phyloP scores from a whole-genome alignment of 176 grass and related monocot species.

The Zizania latifolia region DNA sequence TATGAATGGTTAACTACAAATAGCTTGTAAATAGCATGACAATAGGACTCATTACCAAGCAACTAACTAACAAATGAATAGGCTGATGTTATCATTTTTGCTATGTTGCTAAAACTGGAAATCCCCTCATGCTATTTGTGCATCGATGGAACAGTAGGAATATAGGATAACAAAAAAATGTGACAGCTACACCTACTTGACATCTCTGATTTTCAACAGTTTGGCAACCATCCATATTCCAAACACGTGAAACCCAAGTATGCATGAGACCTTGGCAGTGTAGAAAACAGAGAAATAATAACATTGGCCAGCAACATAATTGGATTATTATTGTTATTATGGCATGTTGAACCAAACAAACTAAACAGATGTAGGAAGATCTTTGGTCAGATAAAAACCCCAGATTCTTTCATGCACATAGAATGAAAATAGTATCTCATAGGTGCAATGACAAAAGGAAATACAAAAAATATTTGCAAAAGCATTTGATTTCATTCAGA shows the following conservation, averaged over 20 bases:
- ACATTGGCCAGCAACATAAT: background rate
- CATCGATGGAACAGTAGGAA: background rate
- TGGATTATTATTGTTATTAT: background rate
- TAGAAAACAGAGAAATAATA: background rate
- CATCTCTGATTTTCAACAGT: background rate
- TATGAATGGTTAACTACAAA: background rate
- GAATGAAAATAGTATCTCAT: background rate
- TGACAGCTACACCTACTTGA: background rate
- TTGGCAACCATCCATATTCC: background rate
- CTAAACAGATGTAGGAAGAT: background rate
- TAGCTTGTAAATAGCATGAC: background rate
- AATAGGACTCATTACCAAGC: background rate
- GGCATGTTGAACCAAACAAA: background rate
- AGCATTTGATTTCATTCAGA: background rate
- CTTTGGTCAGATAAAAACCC: background rate
- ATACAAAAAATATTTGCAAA: background rate
- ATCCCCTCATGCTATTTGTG: background rate
- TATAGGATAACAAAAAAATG: background rate
- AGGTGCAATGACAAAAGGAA: background rate
- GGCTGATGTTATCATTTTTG: background rate
- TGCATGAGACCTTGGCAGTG: background rate
- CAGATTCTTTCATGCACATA: background rate
- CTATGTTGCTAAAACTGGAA: background rate
- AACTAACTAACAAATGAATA: background rate
- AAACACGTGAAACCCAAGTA: background rate